A percentile compares a stretch with the other conserved stretches of the same genome.
Evolutionary conservation across 2,329 filamentous ascomycete species (phyloP).

Genomic region (Arthrobotrys musiformis): DNA sequence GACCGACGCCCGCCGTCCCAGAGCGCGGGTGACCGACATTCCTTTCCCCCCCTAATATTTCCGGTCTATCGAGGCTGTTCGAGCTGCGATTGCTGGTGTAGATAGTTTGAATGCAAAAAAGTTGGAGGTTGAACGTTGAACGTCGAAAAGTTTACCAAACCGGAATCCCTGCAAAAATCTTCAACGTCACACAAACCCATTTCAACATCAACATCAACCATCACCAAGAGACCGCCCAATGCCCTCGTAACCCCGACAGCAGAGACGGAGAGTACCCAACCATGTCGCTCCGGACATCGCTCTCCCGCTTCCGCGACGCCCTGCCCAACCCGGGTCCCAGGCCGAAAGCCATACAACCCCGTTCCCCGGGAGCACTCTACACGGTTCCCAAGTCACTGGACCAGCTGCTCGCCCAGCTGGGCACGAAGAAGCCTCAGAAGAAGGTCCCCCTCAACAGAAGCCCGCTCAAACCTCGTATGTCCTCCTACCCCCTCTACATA

Average conservation of each 20-base stretch:
- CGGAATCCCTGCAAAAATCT: too few relatives aligned
- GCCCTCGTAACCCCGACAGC: too few relatives aligned
- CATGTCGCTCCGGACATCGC: constrained; percentile 31
- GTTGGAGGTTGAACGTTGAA: too few relatives aligned
- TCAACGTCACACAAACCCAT: too few relatives aligned
- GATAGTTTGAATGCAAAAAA: too few relatives aligned
- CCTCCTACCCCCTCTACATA: not conserved
- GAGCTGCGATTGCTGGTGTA: too few relatives aligned
- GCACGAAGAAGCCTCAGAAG: constrained; percentile 21
- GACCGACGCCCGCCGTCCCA: constrained; percentile 26
- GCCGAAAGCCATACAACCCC: constrained; percentile 16
- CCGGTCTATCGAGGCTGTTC: not conserved
- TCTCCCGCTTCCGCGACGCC: constrained; percentile 27
- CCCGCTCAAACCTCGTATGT: constrained; percentile 27
- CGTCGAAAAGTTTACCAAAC: too few relatives aligned
- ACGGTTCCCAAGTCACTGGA: constrained; percentile 4
- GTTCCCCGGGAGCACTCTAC: constrained; percentile 2
- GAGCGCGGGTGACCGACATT: constrained; percentile 28
- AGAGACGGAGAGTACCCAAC: not conserved
- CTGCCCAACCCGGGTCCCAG: constrained; percentile 16
- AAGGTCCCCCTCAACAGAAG: not conserved
- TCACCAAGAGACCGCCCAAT: too few relatives aligned
- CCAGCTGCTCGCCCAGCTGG: constrained; percentile 35
- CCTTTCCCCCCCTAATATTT: not conserved
- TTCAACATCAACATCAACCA: too few relatives aligned